Conservation (phyloP, 2,329 filamentous ascomycete genomes). For the Aureobasidium vineae region DNA sequence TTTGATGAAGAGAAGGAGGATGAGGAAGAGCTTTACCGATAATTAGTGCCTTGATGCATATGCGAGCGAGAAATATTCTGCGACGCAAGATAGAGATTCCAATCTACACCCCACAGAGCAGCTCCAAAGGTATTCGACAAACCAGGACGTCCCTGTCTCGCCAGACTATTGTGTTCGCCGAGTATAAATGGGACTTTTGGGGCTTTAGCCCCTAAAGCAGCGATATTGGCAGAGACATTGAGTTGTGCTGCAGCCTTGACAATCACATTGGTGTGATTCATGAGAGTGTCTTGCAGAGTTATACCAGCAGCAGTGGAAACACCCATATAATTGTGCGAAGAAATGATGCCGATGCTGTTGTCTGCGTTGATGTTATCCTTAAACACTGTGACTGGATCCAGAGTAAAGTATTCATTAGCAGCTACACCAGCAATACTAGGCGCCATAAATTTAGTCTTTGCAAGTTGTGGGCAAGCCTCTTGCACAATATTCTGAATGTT, state of each 20-base stretch:
- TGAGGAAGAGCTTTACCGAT: no score
- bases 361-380: conserved; percentile 54
- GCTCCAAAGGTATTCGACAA: conserved; percentile 65
- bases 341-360: conserved; percentile 53
- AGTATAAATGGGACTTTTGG: conserved; percentile 53
- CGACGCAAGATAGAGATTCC: conserved; percentile 58
- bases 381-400: conserved; percentile 55
- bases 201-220: conserved; percentile 36
- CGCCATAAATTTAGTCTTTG: conserved; percentile 54
- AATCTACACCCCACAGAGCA: conserved; percentile 64
- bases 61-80: conserved; percentile 58
- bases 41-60: conserved; percentile 65
- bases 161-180: conserved; percentile 62
- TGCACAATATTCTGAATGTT: conserved; percentile 50
- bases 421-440: conserved; percentile 56
- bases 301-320: conserved; percentile 60
- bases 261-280: conserved; percentile 60
- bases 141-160: conserved; percentile 60
- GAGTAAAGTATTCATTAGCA: conserved; percentile 41
- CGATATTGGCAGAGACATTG: conserved; percentile 48
- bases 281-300: conserved; percentile 60
- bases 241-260: conserved; percentile 52
- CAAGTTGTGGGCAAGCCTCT: conserved; percentile 53
- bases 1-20: no score
- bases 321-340: conserved; percentile 62